Percentiles rank a stretch among this genome's conserved stretches.
Evolutionary conservation across 1,139 yeast genomes (phyloP).

Genomic region (Pichia sp.): DNA sequence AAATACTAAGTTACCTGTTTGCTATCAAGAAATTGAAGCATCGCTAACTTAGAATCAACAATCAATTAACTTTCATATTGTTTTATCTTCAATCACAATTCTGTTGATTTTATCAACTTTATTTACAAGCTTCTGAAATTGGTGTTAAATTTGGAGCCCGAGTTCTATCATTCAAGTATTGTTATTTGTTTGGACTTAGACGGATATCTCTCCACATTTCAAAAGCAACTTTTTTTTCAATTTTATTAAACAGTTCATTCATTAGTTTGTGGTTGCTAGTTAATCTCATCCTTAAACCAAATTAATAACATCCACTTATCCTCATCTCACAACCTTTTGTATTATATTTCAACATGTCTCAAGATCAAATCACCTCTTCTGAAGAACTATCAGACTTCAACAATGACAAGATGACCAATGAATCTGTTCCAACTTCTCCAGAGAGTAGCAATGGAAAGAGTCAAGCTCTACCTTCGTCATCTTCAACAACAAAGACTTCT

Average conservation of each 20-base stretch:
- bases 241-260: conserved; percentile 6
- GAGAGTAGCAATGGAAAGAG: conserved; percentile 28
- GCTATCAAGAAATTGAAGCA: neutral
- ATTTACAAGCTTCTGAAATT: conserved; percentile 26
- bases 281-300: neutral
- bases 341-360: conserved; percentile 10
- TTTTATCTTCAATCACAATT: conserved; percentile 5
- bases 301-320: neutral
- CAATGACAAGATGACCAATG: conserved; percentile 15
- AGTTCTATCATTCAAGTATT: conserved; percentile 18
- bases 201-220: conserved; percentile 33
- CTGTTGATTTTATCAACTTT: conserved; percentile 11
- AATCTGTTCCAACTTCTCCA: conserved; percentile 26
- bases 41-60: neutral
- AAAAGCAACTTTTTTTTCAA: conserved; percentile 10
- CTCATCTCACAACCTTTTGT: conserved; percentile 1
- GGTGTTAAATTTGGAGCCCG: conserved; percentile 34
- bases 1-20: neutral
- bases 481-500: conserved; percentile 20
- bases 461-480: conserved; percentile 23
- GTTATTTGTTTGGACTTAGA: conserved; percentile 23
- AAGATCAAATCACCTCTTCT: conserved; percentile 18
- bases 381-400: conserved; percentile 28
- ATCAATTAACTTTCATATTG: conserved; percentile 1
- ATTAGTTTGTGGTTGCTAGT: neutral